These are phyloP conservation scores for Phellinidium pouzarii DNA, from an alignment of 1,284 basidiomycete species.

Conservation along the genomic window DNA sequence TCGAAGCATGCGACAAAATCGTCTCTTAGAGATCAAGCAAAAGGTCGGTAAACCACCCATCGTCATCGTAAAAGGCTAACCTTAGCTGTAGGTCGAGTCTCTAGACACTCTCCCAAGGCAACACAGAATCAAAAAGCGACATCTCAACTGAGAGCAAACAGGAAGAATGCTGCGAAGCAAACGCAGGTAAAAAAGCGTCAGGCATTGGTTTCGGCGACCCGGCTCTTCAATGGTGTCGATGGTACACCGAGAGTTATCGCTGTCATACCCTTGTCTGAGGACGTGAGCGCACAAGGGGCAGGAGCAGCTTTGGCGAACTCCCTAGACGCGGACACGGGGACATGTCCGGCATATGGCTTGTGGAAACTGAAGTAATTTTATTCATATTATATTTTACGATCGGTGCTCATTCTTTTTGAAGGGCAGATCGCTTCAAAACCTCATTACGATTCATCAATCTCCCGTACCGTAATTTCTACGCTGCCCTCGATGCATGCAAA, in stretches of 20 bases:
- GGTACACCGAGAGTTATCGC: constrained; percentile 78
- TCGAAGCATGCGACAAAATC: constrained; percentile 84
- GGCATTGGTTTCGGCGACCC: constrained; percentile 59
- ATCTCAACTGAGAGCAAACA: constrained; percentile 59
- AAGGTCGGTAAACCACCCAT: constrained; percentile 45
- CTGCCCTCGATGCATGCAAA: constrained; percentile 81
- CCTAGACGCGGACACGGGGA: constrained; percentile 51
- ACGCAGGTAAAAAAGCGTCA: constrained; percentile 65
- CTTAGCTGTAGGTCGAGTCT: constrained; percentile 41
- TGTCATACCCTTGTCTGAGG: constrained; percentile 69
- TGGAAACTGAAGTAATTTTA: constrained; percentile 61
- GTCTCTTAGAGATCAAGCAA: constrained; percentile 72
- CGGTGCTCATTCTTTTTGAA: constrained; percentile 25
- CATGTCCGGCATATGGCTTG: constrained; percentile 45
- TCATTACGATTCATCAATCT: constrained; percentile 82
- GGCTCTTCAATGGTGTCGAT: constrained; percentile 70
- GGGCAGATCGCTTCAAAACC: constrained; percentile 84
- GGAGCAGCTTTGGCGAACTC: constrained; percentile 59
- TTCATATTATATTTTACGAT: constrained; percentile 14
- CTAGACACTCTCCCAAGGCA: constrained; percentile 48
- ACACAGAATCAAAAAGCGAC: constrained; percentile 34
- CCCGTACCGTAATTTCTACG: constrained; percentile 65
- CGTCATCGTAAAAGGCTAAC: constrained; percentile 11
- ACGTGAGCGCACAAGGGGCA: constrained; percentile 49
- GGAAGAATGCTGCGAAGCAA: constrained; percentile 79